phyloP scores from a whole-genome alignment of 2,329 filamentous ascomycete species.

The Botrytis pseudocinerea region DNA sequence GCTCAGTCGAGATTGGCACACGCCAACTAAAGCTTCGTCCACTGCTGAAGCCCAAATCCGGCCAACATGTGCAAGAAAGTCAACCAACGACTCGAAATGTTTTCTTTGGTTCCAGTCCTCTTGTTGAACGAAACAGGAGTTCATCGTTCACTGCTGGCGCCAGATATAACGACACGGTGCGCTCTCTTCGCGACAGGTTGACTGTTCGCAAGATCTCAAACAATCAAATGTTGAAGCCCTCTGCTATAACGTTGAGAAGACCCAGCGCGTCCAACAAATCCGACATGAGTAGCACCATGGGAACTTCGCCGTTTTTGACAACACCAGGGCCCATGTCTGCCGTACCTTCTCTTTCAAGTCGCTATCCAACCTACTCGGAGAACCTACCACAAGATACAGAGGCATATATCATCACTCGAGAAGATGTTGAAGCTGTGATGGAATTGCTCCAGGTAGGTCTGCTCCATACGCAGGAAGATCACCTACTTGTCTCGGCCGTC shows the following conservation, averaged over 20 bases:
- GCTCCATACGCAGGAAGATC: neutral
- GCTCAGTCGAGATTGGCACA: constrained; percentile 34
- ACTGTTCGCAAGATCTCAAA: constrained; percentile 28
- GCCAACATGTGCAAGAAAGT: neutral
- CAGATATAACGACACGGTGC: constrained; percentile 29
- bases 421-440: constrained; percentile 34
- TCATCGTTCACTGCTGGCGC: constrained; percentile 27
- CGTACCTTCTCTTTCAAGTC: neutral
- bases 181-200: constrained; percentile 32
- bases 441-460: constrained; percentile 24
- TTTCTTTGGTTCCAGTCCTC: constrained; percentile 18
- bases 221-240: constrained; percentile 25
- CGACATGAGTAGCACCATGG: neutral
- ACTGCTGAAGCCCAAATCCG: neutral
- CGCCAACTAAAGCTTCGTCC: constrained; percentile 18
- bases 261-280: constrained; percentile 26
- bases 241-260: constrained; percentile 34
- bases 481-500: neutral
- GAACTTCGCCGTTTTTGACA: constrained; percentile 6
- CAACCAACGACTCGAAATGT: neutral
- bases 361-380: neutral
- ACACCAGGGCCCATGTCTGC: neutral
- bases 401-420: constrained; percentile 33
- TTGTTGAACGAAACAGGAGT: constrained; percentile 23
- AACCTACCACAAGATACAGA: constrained; percentile 19